Evolutionary conservation across 768 basidiomycete genomes (phyloP).

Genomic region (Candolleomyces eurysporus): DNA sequence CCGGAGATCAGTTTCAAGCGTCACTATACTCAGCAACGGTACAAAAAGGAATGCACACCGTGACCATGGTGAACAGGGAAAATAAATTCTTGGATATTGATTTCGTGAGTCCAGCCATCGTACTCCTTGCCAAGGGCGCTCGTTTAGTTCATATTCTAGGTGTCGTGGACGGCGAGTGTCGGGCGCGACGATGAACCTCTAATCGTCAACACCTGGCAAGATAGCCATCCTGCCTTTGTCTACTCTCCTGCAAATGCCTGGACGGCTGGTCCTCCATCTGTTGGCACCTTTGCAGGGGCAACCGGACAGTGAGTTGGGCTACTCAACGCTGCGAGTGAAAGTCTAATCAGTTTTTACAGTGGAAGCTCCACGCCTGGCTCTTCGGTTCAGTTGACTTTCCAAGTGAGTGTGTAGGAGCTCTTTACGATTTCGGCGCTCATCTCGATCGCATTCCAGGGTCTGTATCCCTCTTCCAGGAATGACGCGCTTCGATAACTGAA

Average conservation of each 20-base stretch:
- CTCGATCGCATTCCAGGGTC: background rate
- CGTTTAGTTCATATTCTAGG: constrained; percentile 3
- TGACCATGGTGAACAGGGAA: background rate
- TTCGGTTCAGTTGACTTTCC: constrained; percentile 13
- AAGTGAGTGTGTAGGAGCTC: constrained; percentile 5
- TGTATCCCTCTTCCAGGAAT: background rate
- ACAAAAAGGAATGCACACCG: background rate
- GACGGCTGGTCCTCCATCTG: constrained; percentile 2
- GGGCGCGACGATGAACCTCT: constrained; percentile 18
- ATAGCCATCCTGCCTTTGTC: constrained; percentile 19
- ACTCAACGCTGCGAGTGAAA: background rate
- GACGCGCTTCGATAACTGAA: background rate
- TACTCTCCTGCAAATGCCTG: constrained; percentile 19
- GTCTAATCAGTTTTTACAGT: constrained; percentile 3
- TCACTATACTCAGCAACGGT: background rate
- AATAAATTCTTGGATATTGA: background rate
- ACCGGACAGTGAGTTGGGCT: constrained; percentile 11
- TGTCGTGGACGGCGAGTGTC: constrained; percentile 17
- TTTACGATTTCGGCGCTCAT: background rate
- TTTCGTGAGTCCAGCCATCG: background rate
- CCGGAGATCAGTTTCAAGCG: background rate
- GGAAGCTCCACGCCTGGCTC: constrained; percentile 7
- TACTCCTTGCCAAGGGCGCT: background rate
- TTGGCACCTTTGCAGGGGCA: constrained; percentile 10
- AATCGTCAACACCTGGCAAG: constrained; percentile 22